Evolutionary conservation across 1,139 yeast species (phyloP).

Genomic region (Yamadazyma trypodendri): DNA sequence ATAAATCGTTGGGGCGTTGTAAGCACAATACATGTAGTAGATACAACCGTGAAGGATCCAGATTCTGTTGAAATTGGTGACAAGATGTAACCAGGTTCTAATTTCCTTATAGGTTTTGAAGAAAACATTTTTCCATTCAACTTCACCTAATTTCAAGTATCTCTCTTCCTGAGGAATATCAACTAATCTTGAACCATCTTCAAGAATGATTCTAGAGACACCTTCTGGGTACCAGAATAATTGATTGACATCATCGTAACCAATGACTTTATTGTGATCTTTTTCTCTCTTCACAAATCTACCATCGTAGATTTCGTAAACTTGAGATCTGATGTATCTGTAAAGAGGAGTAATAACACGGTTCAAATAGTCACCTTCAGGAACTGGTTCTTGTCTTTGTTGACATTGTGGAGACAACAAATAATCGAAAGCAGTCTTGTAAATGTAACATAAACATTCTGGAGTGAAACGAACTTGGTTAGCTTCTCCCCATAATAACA

Average conservation of each 20-base stretch:
- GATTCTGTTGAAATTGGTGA: constrained; percentile 95
- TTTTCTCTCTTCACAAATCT: constrained; percentile 95
- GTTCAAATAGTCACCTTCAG: constrained; percentile 94
- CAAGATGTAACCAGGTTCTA: constrained; percentile 96
- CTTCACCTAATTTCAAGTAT: constrained; percentile 86
- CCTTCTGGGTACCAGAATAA: constrained; percentile 99
- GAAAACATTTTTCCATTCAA: constrained; percentile 87
- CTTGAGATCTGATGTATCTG: constrained; percentile 89
- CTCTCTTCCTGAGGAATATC: constrained; percentile 91
- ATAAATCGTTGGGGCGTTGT: constrained; percentile 87
- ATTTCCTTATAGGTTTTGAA: constrained; percentile 96
- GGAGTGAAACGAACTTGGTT: constrained; percentile 95
- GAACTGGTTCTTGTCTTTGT: constrained; percentile 84
- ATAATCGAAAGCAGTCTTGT: constrained; percentile 90
- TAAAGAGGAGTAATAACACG: constrained; percentile 91
- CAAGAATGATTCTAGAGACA: constrained; percentile 85
- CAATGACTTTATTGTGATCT: constrained; percentile 91
- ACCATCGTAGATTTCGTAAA: constrained; percentile 91
- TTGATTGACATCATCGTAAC: constrained; percentile 98
- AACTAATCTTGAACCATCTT: constrained; percentile 87
- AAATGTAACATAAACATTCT: constrained; percentile 88
- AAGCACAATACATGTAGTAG: constrained; percentile 94
- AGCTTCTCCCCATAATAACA: constrained; percentile 98
- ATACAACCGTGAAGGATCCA: constrained; percentile 91
- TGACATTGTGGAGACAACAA: constrained; percentile 86